phyloP scores from a whole-genome alignment of 164 flowering plant species.

The Pachysandra terminalis region DNA sequence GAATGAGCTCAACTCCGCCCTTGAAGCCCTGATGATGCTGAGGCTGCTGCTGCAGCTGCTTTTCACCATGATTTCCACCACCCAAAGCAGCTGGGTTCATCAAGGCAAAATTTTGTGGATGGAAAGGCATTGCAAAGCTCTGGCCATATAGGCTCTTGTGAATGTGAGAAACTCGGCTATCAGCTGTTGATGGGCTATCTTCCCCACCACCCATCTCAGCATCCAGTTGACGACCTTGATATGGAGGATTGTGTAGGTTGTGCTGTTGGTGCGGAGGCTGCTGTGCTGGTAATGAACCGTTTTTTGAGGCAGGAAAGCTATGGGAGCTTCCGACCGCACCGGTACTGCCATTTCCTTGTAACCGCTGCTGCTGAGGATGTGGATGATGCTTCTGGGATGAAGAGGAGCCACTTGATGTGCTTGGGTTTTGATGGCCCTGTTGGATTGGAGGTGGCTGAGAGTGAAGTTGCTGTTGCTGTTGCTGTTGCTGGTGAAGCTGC shows the following conservation, averaged over 20 bases:
- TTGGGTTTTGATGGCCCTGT: conserved; percentile 53
- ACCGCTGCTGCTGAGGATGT: conserved; percentile 55
- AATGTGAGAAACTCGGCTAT: conserved; percentile 55
- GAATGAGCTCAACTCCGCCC: conserved; percentile 52
- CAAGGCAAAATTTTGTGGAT: conserved; percentile 62
- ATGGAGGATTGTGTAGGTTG: conserved; percentile 23
- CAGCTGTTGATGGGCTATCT: conserved; percentile 73
- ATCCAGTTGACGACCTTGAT: conserved; percentile 52
- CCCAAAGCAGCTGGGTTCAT: conserved; percentile 47
- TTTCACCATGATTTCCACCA: conserved; percentile 35
- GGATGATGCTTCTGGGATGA: conserved; percentile 83
- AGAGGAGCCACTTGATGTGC: conserved; percentile 69
- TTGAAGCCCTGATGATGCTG: conserved; percentile 44
- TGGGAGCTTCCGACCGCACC: conserved; percentile 43
- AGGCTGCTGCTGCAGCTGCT: conserved; percentile 45
- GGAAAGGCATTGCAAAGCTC: conserved; percentile 57
- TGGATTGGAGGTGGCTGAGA: conserved; percentile 50
- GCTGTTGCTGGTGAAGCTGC: conserved; percentile 60
- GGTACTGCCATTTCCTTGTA: conserved; percentile 38
- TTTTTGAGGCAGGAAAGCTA: conserved; percentile 46
- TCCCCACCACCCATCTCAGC: conserved; percentile 51
- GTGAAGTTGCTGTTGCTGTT: conserved; percentile 27
- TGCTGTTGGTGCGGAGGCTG: conserved; percentile 14
- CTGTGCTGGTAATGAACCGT: conserved; percentile 25
- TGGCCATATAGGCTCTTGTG: conserved; percentile 54